A percentile compares a stretch with the other conserved stretches of the same genome.
phyloP scores from a whole-genome alignment of 805 yeast species.

The Diddensiella caesifluorescens region DNA sequence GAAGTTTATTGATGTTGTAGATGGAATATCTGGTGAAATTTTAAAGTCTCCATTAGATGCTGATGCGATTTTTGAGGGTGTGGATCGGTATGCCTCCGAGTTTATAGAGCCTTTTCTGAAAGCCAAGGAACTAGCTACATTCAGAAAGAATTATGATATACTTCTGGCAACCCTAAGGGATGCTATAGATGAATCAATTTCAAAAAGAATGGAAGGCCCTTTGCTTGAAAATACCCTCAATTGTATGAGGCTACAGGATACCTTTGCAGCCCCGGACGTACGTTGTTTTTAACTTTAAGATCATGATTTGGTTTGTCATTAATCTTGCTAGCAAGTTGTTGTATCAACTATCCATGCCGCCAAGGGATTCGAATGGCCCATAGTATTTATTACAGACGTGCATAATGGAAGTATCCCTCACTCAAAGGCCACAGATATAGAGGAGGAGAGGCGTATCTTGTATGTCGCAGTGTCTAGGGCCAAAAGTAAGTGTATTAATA shows the following conservation, averaged over 20 bases:
- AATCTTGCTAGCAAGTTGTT: constrained; percentile 26
- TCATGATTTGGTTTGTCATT: no score
- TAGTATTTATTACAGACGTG: constrained; percentile 48
- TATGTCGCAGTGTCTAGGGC: constrained; percentile 31
- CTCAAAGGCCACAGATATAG: constrained; percentile 3
- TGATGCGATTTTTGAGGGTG: neutral
- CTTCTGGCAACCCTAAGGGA: neutral
- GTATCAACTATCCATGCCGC: constrained; percentile 87
- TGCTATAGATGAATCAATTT: neutral
- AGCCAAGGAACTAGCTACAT: neutral
- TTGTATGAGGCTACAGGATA: constrained; percentile 4
- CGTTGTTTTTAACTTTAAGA: neutral
- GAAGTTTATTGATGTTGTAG: neutral
- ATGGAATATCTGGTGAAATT: neutral
- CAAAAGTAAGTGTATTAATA: constrained; percentile 3
- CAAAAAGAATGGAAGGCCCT: constrained; percentile 1
- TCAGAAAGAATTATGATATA: neutral
- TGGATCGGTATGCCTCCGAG: neutral
- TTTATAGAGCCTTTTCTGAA: neutral
- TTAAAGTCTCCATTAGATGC: neutral
- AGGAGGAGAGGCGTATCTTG: constrained; percentile 23
- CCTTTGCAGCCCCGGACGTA: constrained; percentile 1
- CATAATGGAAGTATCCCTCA: constrained; percentile 15
- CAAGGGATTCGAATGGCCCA: constrained; percentile 94
- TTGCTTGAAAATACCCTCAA: neutral